phyloP scores from a whole-genome alignment of 2,329 filamentous ascomycete genomes.

The Trichoderma arundinaceum region DNA sequence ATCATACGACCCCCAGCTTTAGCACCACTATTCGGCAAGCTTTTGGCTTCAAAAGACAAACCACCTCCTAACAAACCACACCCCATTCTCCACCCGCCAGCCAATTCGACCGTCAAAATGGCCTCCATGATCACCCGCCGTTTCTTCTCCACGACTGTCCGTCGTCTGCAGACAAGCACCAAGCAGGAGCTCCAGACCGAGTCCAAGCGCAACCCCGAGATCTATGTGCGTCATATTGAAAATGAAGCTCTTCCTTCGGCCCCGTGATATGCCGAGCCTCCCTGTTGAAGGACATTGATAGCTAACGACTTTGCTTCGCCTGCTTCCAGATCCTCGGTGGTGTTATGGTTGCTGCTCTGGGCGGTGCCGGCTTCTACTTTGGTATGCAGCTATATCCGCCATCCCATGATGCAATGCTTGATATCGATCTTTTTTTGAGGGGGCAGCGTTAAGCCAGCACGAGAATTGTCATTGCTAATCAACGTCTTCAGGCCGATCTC shows the following conservation, averaged over 20 bases:
- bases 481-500: constrained; percentile 68
- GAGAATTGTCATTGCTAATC: background rate
- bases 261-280: background rate
- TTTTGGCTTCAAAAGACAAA: constrained; percentile 33
- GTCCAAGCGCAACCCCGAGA: constrained; percentile 60
- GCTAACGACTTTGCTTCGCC: constrained; percentile 20
- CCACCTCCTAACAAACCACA: constrained; percentile 33
- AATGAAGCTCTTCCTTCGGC: constrained; percentile 30
- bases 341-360: constrained; percentile 88
- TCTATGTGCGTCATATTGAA: constrained; percentile 50
- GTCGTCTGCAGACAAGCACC: constrained; percentile 54
- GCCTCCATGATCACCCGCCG: constrained; percentile 62
- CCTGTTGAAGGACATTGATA: background rate
- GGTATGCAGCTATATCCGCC: constrained; percentile 55
- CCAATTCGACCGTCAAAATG: constrained; percentile 51
- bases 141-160: constrained; percentile 60
- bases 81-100: constrained; percentile 31
- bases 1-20: constrained; percentile 30
- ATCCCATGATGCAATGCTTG: constrained; percentile 1
- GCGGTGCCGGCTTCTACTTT: constrained; percentile 88
- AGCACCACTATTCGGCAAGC: constrained; percentile 24
- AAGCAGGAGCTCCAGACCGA: constrained; percentile 61
- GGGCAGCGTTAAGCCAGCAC: background rate
- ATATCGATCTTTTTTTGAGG: background rate
- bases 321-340: constrained; percentile 77